phyloP scores from a whole-genome alignment of 129 eudicot genomes.

The Lactuca saligna region DNA sequence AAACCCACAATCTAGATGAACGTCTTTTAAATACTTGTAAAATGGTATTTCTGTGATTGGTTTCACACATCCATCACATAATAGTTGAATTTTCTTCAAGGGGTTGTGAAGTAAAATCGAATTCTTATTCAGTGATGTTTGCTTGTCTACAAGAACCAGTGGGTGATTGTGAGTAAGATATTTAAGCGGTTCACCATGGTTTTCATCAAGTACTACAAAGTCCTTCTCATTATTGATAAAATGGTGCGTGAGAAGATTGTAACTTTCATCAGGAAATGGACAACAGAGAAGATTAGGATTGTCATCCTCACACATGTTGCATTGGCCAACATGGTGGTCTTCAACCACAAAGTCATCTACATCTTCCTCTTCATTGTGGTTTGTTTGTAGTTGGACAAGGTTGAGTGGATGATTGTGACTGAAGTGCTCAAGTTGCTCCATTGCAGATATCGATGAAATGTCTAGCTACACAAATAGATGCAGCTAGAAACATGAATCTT shows the following conservation, averaged over 20 bases:
- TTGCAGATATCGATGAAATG: not conserved
- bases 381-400: slow-evolving; percentile 9
- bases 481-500: not conserved
- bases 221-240: not conserved
- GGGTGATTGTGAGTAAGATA: slow-evolving; percentile 5
- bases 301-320: slow-evolving; percentile 6
- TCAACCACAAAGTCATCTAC: slow-evolving; percentile 1
- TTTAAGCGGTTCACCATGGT: slow-evolving; percentile 1
- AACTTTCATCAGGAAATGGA: slow-evolving; percentile 17
- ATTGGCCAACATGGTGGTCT: slow-evolving; percentile 4
- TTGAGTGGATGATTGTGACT: not conserved
- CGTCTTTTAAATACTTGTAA: slow-evolving; percentile 2
- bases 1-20: not conserved
- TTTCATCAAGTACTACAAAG: not conserved
- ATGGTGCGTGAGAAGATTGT: slow-evolving; percentile 7
- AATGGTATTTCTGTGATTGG: slow-evolving; percentile 10
- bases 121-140: slow-evolving; percentile 10
- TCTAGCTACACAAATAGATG: not conserved
- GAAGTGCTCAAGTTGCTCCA: not conserved
- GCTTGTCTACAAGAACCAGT: slow-evolving; percentile 1
- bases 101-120: not conserved
- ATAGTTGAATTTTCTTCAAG: slow-evolving; percentile 13
- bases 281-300: slow-evolving; percentile 1
- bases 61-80: slow-evolving; percentile 22
- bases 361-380: not conserved